phyloP scores from a whole-genome alignment of 345 rosid genomes.

The Chamaenerion angustifolium region DNA sequence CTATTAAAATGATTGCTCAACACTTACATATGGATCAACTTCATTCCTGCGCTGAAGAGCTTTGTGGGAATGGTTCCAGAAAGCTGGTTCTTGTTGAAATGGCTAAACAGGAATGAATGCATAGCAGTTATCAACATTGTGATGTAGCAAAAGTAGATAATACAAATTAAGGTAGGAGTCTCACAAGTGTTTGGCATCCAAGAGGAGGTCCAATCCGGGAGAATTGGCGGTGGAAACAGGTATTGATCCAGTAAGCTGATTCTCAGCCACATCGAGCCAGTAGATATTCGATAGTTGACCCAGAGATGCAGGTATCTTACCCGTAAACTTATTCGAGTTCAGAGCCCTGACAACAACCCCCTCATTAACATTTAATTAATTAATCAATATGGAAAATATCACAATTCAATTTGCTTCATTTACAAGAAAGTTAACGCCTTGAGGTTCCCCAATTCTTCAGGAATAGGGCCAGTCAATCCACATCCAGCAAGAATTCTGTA shows the following conservation, averaged over 20 bases:
- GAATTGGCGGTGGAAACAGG: conserved; percentile 25
- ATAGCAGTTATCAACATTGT: too few species aligned
- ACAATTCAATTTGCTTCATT: conserved; percentile 9
- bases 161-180: conserved; percentile 3
- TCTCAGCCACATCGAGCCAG: conserved; percentile 36
- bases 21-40: conserved; percentile 30
- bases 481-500: conserved; percentile 72
- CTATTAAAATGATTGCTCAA: neutral
- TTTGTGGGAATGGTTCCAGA: conserved; percentile 20
- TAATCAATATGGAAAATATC: neutral
- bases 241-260: conserved; percentile 23
- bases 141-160: neutral
- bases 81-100: conserved; percentile 25
- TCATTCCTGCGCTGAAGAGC: conserved; percentile 29
- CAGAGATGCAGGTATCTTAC: conserved; percentile 28
- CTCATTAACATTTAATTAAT: neutral
- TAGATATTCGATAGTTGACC: conserved; percentile 23
- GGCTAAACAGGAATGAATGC: conserved; percentile 15
- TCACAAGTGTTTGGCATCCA: conserved; percentile 23
- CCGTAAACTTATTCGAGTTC: conserved; percentile 26
- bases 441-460: conserved; percentile 68
- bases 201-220: conserved; percentile 32
- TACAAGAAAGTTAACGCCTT: conserved; percentile 75
- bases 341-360: conserved; percentile 20
- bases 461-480: conserved; percentile 67